These are phyloP conservation scores for Friedmanniomyces simplex DNA, from an alignment of 495 filamentous ascomycete species.

Conservation along the genomic window DNA sequence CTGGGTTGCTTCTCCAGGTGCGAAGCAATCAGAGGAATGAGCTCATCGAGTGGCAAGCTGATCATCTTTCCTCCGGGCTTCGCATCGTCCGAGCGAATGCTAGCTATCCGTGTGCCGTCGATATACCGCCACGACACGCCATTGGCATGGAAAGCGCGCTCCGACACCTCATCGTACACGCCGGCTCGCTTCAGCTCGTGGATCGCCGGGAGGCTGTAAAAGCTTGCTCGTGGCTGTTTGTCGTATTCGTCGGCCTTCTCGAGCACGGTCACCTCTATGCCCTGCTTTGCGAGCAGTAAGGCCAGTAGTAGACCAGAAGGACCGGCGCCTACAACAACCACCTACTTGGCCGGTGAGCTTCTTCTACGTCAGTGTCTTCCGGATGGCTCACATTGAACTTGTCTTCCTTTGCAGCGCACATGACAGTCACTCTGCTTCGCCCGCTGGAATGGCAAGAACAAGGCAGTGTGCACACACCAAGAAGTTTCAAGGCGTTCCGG, in stretches of 20 bases:
- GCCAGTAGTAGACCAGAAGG: slow-evolving; percentile 46
- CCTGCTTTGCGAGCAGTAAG: slow-evolving; percentile 44
- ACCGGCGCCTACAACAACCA: slow-evolving; percentile 47
- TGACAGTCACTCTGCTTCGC: background rate
- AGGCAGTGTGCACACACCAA: background rate
- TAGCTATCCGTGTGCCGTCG: slow-evolving; percentile 11
- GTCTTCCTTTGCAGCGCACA: background rate
- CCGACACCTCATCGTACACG: slow-evolving; percentile 41
- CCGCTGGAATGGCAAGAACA: background rate
- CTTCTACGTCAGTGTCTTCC: background rate
- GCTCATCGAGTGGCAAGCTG: slow-evolving; percentile 35
- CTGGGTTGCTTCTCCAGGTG: slow-evolving; percentile 37
- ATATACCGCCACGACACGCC: slow-evolving; percentile 41
- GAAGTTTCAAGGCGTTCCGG: too few relatives aligned
- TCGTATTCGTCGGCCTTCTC: slow-evolving; percentile 43
- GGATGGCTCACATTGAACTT: background rate
- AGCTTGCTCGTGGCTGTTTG: slow-evolving; percentile 44
- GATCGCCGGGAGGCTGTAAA: slow-evolving; percentile 40
- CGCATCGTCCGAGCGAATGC: slow-evolving; percentile 11
- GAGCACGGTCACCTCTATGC: slow-evolving; percentile 42
- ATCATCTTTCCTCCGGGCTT: slow-evolving; percentile 34
- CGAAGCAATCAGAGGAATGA: slow-evolving; percentile 39
- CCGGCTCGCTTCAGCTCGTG: slow-evolving; percentile 46
- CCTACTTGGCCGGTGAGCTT: background rate
- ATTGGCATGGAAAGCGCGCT: slow-evolving; percentile 37